phyloP scores from a whole-genome alignment of 495 filamentous ascomycete genomes.

The Stereocaulon alpinum region DNA sequence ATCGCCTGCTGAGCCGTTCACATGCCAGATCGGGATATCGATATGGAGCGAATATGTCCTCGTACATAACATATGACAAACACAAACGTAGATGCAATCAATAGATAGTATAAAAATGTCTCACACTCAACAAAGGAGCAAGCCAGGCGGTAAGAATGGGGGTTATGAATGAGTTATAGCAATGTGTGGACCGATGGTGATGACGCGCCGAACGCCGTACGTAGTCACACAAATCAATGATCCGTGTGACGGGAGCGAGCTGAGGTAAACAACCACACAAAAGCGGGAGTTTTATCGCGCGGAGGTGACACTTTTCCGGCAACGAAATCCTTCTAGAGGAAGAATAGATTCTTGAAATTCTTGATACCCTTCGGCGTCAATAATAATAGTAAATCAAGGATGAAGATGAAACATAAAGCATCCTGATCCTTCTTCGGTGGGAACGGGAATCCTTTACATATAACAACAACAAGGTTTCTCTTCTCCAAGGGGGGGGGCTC shows the following conservation, averaged over 20 bases:
- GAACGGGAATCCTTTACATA: too few species aligned
- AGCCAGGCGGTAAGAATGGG: too few species aligned
- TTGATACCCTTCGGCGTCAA: background rate
- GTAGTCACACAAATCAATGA: background rate
- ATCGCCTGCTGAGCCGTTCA: background rate
- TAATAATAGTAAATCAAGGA: too few species aligned
- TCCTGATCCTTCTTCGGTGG: too few species aligned
- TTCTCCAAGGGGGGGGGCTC: too few species aligned
- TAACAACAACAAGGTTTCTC: too few species aligned
- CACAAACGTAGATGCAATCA: background rate
- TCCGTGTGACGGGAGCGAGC: background rate
- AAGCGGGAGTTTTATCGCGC: slow-evolving; percentile 3
- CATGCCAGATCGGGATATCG: background rate
- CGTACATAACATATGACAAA: background rate
- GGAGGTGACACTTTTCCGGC: too few species aligned
- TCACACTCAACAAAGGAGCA: background rate
- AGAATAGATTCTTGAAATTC: background rate
- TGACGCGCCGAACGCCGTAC: background rate
- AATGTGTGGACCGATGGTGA: background rate
- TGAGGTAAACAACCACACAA: slow-evolving; percentile 1
- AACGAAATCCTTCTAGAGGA: background rate
- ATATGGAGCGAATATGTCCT: background rate
- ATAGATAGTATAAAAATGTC: background rate
- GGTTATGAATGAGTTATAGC: background rate
- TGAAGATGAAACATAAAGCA: too few species aligned